Conservation (phyloP, 2,329 filamentous ascomycete species). For the Pyrenochaeta sp. region DNA sequence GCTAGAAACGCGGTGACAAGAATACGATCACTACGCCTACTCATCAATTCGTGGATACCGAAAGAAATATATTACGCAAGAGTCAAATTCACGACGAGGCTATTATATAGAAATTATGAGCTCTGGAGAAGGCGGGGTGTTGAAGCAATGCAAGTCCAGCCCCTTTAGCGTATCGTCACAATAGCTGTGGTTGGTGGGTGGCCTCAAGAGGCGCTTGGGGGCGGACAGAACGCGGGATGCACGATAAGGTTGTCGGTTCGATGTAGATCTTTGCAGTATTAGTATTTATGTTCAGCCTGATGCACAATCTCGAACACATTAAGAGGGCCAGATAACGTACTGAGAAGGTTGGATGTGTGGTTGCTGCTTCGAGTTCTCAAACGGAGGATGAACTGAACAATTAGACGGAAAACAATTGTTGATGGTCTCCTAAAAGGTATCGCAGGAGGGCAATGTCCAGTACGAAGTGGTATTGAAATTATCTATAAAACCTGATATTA, state of each 20-base stretch:
- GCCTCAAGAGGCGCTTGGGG: background rate
- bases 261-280: background rate
- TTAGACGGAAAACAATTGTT: too few relatives aligned
- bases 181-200: background rate
- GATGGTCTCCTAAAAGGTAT: too few relatives aligned
- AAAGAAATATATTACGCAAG: too few relatives aligned
- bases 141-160: background rate
- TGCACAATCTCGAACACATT: background rate
- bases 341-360: too few relatives aligned
- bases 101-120: background rate
- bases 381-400: too few relatives aligned
- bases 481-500: too few relatives aligned
- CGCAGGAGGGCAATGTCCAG: too few relatives aligned
- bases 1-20: background rate
- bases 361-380: too few relatives aligned
- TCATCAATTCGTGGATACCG: background rate
- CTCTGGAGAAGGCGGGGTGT: background rate
- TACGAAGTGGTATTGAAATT: too few relatives aligned
- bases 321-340: too few relatives aligned
- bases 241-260: background rate
- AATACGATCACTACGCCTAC: background rate
- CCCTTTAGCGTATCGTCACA: background rate
- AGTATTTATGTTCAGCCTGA: background rate
- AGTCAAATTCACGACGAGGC: background rate
- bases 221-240: background rate